These are phyloP conservation scores for Vigna mungo DNA, from an alignment of 306 rosid species.

Conservation along the genomic window DNA sequence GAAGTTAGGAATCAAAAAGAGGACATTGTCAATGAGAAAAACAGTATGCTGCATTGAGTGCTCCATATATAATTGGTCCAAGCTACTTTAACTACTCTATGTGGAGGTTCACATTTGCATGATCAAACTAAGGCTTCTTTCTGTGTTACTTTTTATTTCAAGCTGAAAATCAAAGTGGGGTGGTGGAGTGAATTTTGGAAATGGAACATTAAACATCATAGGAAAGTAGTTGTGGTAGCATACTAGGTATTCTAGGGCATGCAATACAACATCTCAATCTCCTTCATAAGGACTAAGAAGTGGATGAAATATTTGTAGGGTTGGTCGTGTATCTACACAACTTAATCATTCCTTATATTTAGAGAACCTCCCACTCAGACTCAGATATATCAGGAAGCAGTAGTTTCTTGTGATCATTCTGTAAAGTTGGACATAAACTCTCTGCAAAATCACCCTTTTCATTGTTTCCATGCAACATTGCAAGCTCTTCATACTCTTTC, in stretches of 20 bases:
- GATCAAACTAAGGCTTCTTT: conserved; percentile 18
- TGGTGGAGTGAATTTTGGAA: neutral
- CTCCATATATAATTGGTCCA: neutral
- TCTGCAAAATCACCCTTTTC: conserved; percentile 40
- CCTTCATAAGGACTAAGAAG: conserved; percentile 25
- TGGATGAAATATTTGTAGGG: conserved; percentile 14
- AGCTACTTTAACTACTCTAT: conserved; percentile 21
- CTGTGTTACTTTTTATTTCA: neutral
- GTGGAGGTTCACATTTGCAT: conserved; percentile 31
- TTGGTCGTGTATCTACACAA: conserved; percentile 49
- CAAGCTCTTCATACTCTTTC: conserved; percentile 85
- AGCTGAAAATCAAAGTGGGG: neutral
- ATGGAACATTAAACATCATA: neutral
- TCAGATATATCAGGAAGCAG: conserved; percentile 50
- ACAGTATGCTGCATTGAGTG: neutral
- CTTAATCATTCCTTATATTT: conserved; percentile 35
- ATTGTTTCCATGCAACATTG: conserved; percentile 53
- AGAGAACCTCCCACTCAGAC: conserved; percentile 90
- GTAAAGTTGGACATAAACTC: conserved; percentile 34
- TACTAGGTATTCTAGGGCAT: neutral
- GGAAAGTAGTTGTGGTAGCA: neutral
- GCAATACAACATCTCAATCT: conserved; percentile 39
- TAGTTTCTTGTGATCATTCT: conserved; percentile 38
- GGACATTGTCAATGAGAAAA: conserved; percentile 19
- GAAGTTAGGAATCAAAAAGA: conserved; percentile 18